A percentile compares a stretch with the other conserved stretches of the same genome.
These are phyloP conservation scores for Ballota nigra DNA, from an alignment of 257 asterid species.

Conservation along the genomic window DNA sequence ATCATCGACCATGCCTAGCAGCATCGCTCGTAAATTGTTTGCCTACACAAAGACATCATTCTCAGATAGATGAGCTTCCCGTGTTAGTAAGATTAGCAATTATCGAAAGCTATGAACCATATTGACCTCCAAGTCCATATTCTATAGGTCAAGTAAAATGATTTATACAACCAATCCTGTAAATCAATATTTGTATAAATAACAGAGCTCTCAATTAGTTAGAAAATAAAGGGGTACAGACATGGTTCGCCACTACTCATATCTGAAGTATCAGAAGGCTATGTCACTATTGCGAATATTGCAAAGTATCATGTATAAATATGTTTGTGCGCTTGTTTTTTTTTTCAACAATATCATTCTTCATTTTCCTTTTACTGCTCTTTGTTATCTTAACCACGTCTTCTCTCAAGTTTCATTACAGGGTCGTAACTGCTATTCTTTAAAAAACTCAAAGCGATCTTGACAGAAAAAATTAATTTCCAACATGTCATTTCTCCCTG, in stretches of 20 bases:
- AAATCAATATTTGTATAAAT: neutral
- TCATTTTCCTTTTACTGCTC: slow-evolving; percentile 1
- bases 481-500: neutral
- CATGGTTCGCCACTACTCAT: slow-evolving; percentile 35
- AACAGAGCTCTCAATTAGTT: neutral
- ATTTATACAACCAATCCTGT: neutral
- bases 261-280: slow-evolving; percentile 21
- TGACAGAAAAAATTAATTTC: neutral
- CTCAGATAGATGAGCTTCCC: slow-evolving; percentile 12
- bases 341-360: neutral
- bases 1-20: slow-evolving; percentile 97
- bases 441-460: neutral
- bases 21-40: slow-evolving; percentile 89
- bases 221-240: neutral
- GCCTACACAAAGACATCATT: slow-evolving; percentile 51
- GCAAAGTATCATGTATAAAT: neutral
- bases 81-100: slow-evolving; percentile 2
- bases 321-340: neutral
- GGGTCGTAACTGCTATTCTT: slow-evolving; percentile 1
- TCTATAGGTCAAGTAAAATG: neutral
- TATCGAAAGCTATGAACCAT: slow-evolving; percentile 2
- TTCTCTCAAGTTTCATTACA: slow-evolving; percentile 3
- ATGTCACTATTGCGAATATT: neutral
- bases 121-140: neutral
- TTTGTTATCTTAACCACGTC: slow-evolving; percentile 17